phyloP scores from a whole-genome alignment of 73 alveolate genomes.

The Paramecium octaurelia region DNA sequence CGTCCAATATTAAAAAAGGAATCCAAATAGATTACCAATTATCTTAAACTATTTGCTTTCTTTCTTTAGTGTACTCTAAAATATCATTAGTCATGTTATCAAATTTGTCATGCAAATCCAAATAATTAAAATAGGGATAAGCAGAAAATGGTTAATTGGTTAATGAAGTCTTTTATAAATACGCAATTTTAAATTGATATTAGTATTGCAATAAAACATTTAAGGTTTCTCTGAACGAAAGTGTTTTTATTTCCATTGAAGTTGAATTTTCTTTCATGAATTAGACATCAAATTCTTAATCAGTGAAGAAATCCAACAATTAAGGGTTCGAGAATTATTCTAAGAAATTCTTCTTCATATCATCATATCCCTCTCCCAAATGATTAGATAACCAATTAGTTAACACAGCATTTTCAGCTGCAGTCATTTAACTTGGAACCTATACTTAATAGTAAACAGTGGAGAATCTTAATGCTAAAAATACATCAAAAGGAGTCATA shows the following conservation, averaged over 20 bases:
- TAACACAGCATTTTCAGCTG: not conserved
- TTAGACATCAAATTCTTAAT: not conserved
- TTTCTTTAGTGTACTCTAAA: not conserved
- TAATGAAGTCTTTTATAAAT: not conserved
- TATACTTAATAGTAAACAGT: not conserved
- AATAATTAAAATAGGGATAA: not conserved
- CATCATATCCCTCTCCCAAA: constrained; percentile 24
- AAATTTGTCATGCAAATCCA: not conserved
- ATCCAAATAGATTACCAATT: constrained; percentile 1
- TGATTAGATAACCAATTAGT: not conserved
- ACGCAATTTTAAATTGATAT: not conserved
- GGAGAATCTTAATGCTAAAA: not conserved
- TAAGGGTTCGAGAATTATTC: not conserved
- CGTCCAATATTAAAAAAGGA: not conserved
- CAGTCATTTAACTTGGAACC: not conserved
- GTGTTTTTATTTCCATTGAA: not conserved
- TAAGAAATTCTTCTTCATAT: not conserved
- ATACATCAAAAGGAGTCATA: constrained; percentile 36
- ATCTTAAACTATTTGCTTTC: not conserved
- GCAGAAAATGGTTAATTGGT: not conserved
- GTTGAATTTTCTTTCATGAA: not conserved
- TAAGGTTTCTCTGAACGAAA: constrained; percentile 18
- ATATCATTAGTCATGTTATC: constrained; percentile 2
- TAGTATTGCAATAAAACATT: not conserved
- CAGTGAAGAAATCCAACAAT: not conserved